phyloP scores from a whole-genome alignment of 257 asterid species.

The Penstemon barbatus region DNA sequence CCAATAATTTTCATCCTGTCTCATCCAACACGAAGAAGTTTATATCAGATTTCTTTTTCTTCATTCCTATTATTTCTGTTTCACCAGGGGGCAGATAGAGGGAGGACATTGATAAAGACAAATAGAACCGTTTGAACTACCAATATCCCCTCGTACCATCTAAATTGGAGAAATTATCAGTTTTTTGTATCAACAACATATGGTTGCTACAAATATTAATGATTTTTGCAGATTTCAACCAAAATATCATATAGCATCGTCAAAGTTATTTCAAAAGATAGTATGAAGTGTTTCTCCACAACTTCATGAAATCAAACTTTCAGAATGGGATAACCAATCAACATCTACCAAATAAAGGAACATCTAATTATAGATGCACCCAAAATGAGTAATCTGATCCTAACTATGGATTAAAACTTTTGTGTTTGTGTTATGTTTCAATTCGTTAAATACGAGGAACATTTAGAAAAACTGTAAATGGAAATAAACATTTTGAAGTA shows the following conservation, averaged over 20 bases:
- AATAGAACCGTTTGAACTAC: background rate
- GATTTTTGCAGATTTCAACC: background rate
- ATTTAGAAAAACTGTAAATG: too few relatives aligned
- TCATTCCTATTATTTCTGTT: slow-evolving; percentile 6
- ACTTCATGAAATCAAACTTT: slow-evolving; percentile 4
- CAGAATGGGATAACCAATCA: background rate
- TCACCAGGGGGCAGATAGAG: slow-evolving; percentile 4
- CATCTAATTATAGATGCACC: slow-evolving; percentile 4
- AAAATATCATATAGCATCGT: slow-evolving; percentile 1
- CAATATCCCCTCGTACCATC: background rate
- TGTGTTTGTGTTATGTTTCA: too few relatives aligned
- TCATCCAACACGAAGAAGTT: slow-evolving; percentile 28
- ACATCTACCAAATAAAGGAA: slow-evolving; percentile 5
- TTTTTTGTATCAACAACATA: background rate
- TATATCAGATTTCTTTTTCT: slow-evolving; percentile 13
- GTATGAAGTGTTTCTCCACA: background rate
- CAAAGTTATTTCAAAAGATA: background rate
- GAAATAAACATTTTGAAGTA: too few relatives aligned
- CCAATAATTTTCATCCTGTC: slow-evolving; percentile 81
- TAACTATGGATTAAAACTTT: too few relatives aligned
- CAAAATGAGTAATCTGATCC: background rate
- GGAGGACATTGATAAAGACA: background rate
- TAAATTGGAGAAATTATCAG: background rate
- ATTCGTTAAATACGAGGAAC: too few relatives aligned
- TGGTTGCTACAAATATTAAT: background rate